Percentiles rank a stretch among this genome's conserved stretches.
phyloP scores from a whole-genome alignment of 352 stramenopile species.

The Pythium insidiosum region DNA sequence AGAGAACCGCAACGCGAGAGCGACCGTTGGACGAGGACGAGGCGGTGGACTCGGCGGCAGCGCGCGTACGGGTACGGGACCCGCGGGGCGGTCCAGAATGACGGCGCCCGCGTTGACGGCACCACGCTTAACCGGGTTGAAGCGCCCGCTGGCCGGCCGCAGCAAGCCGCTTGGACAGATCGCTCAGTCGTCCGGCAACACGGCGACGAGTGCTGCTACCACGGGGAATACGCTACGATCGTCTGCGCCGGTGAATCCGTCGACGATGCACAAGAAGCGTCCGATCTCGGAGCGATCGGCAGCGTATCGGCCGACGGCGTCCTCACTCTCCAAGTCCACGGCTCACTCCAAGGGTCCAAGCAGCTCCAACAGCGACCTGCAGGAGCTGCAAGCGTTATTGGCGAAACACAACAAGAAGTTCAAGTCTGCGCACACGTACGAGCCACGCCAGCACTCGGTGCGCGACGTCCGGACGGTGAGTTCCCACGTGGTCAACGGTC shows the following conservation, averaged over 20 bases:
- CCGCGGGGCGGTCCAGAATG: not conserved
- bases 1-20: conserved; percentile 11
- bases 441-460: conserved; percentile 70
- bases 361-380: conserved; percentile 12
- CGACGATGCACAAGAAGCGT: conserved; percentile 3
- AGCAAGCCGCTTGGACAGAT: too few species aligned
- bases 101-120: not conserved
- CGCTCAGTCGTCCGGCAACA: not conserved
- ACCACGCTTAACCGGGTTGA: not conserved
- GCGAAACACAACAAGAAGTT: conserved; percentile 78
- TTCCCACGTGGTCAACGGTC: not conserved
- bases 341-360: not conserved
- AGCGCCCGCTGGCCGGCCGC: not conserved
- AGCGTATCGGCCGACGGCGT: not conserved
- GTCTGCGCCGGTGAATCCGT: not conserved
- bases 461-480: conserved; percentile 62
- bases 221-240: not conserved
- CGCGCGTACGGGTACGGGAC: not conserved
- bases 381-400: conserved; percentile 45
- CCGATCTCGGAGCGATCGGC: not conserved
- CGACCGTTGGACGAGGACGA: conserved; percentile 10
- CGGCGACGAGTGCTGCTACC: not conserved
- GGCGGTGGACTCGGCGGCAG: not conserved
- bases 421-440: conserved; percentile 60
- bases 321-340: too few species aligned